These are phyloP conservation scores for Aspergillus calidoustus DNA, from an alignment of 2,329 filamentous ascomycete genomes.

Conservation along the genomic window DNA sequence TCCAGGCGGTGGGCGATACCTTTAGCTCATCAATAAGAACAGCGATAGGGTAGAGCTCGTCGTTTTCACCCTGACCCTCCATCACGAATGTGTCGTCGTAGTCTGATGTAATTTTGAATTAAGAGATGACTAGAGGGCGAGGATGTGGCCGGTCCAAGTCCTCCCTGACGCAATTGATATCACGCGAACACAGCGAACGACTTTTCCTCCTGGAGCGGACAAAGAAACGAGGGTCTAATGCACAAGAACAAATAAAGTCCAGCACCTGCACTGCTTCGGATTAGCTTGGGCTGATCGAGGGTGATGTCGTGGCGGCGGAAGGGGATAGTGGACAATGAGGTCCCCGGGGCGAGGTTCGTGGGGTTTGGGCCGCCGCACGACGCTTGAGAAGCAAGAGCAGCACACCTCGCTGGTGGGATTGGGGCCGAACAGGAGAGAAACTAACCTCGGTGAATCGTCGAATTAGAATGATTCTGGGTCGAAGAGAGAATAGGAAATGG, in stretches of 20 bases:
- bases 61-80: slow-evolving; percentile 89
- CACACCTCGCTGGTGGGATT: slow-evolving; percentile 35
- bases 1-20: slow-evolving; percentile 59
- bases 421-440: slow-evolving; percentile 9
- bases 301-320: slow-evolving; percentile 31
- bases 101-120: slow-evolving; percentile 26
- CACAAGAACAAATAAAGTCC: slow-evolving; percentile 19
- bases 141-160: slow-evolving; percentile 37
- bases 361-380: slow-evolving; percentile 44
- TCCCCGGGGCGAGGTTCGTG: slow-evolving; percentile 42
- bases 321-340: slow-evolving; percentile 31
- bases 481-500: slow-evolving; percentile 5
- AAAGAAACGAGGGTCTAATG: slow-evolving; percentile 25
- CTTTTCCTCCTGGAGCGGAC: slow-evolving; percentile 20
- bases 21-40: slow-evolving; percentile 98
- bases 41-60: slow-evolving; percentile 99
- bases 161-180: slow-evolving; percentile 36
- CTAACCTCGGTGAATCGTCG: slow-evolving; percentile 16
- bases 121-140: slow-evolving; percentile 30
- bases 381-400: slow-evolving; percentile 29
- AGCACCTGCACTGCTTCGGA: slow-evolving; percentile 22
- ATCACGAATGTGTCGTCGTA: slow-evolving; percentile 62
- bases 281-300: slow-evolving; percentile 23
- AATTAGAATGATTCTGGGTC: slow-evolving; percentile 9
- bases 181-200: slow-evolving; percentile 31